Evolutionary conservation across 139 green algal species (phyloP).

Genomic region (Eudorina sp.): DNA sequence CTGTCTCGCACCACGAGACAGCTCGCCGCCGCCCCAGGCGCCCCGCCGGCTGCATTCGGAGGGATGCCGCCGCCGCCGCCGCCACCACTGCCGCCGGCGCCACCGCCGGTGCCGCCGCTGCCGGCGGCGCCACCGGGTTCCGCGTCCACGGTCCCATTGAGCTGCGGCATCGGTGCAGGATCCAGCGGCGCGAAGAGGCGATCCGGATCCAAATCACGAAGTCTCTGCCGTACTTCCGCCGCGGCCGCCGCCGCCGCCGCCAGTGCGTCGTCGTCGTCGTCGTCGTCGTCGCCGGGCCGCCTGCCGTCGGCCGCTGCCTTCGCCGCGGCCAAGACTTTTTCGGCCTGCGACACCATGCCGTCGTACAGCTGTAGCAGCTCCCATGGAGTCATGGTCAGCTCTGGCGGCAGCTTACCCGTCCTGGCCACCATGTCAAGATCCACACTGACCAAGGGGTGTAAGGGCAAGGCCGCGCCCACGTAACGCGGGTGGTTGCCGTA

Average conservation of each 20-base stretch:
- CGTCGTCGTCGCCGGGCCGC: background rate
- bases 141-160: background rate
- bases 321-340: constrained; percentile 4
- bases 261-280: background rate
- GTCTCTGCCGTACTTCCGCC: background rate
- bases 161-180: background rate
- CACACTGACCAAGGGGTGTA: constrained; percentile 4
- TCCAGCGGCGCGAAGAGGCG: background rate
- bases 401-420: background rate
- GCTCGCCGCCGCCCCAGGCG: background rate
- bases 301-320: background rate
- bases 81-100: background rate
- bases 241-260: background rate
- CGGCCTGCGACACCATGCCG: constrained; percentile 37
- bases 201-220: background rate
- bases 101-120: background rate
- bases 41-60: too few relatives aligned
- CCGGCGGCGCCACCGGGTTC: background rate
- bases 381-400: constrained; percentile 38
- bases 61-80: background rate
- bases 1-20: background rate
- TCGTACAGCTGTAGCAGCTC: constrained; percentile 59
- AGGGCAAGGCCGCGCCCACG: background rate
- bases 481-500: too few relatives aligned
- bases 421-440: background rate